Evolutionary conservation across 345 rosid genomes (phyloP).

Genomic region (Eucalyptus pauciflora): DNA sequence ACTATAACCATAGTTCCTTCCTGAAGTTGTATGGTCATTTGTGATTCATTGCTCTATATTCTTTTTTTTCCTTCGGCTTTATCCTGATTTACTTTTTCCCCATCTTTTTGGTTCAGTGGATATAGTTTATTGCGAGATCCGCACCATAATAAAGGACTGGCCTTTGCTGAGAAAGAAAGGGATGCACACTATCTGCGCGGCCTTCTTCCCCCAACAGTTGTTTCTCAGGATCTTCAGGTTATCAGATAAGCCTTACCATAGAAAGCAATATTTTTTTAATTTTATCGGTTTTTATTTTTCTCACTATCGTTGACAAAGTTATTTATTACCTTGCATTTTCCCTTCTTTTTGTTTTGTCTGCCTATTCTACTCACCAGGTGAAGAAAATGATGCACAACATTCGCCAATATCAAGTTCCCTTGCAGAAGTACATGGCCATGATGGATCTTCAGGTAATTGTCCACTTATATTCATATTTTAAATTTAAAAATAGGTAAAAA

Average conservation of each 20-base stretch:
- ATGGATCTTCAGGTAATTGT: conserved; percentile 85
- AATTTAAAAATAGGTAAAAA: background rate
- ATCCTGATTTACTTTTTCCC: background rate
- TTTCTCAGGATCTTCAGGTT: conserved; percentile 93
- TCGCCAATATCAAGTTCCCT: conserved; percentile 81
- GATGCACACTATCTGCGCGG: conserved; percentile 88
- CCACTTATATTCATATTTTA: background rate
- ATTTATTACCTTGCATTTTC: background rate
- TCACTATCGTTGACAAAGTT: background rate
- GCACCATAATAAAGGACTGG: conserved; percentile 95
- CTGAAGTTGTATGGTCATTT: background rate
- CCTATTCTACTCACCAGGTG: conserved; percentile 29
- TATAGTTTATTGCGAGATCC: conserved; percentile 94
- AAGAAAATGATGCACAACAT: conserved; percentile 81
- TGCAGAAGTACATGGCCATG: conserved; percentile 94
- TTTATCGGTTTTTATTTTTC: background rate
- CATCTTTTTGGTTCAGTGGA: conserved; percentile 38
- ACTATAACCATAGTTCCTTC: background rate
- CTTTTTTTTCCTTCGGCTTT: background rate
- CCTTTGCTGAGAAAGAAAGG: conserved; percentile 74
- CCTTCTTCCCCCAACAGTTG: conserved; percentile 82
- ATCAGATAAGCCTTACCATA: background rate
- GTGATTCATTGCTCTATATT: background rate
- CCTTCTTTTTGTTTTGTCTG: too few species aligned
- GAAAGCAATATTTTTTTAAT: background rate